Conservation (phyloP, 129 eudicot species). For the Rutidosis leptorrhynchoides region DNA sequence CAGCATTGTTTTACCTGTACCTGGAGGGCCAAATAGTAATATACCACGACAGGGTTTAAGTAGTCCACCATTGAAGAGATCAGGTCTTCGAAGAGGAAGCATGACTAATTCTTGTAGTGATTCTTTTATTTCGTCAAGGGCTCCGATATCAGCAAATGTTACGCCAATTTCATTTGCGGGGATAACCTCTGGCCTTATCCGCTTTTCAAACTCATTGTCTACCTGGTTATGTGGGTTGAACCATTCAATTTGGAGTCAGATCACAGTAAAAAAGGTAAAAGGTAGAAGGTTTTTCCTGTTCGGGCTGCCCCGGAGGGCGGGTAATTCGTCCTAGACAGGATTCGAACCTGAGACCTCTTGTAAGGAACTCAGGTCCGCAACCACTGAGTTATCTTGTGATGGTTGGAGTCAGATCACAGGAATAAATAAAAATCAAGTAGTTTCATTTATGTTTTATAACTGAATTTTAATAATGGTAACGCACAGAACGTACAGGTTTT, state of each 20-base stretch:
- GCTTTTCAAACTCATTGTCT: slow-evolving; percentile 91
- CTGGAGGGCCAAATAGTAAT: slow-evolving; percentile 84
- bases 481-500: slow-evolving; percentile 39
- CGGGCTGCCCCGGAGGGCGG: too few species aligned
- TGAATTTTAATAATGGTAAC: background rate
- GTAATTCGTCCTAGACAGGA: too few species aligned
- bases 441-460: background rate
- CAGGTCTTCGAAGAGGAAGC: slow-evolving; percentile 94
- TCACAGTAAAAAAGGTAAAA: background rate
- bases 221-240: slow-evolving; percentile 46
- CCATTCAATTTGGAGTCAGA: background rate
- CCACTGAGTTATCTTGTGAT: too few species aligned
- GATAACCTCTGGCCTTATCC: slow-evolving; percentile 91
- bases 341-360: too few species aligned
- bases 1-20: slow-evolving; percentile 94
- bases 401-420: background rate
- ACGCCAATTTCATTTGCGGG: slow-evolving; percentile 84
- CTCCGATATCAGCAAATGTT: slow-evolving; percentile 78
- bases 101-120: slow-evolving; percentile 88
- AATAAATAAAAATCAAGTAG: background rate
- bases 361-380: too few species aligned
- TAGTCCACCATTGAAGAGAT: slow-evolving; percentile 89
- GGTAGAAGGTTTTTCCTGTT: too few species aligned
- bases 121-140: slow-evolving; percentile 79
- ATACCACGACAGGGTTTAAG: slow-evolving; percentile 94